Base-by-base conservation (phyloP, 306 rosid species). In the Fagus sylvatica region DNA sequence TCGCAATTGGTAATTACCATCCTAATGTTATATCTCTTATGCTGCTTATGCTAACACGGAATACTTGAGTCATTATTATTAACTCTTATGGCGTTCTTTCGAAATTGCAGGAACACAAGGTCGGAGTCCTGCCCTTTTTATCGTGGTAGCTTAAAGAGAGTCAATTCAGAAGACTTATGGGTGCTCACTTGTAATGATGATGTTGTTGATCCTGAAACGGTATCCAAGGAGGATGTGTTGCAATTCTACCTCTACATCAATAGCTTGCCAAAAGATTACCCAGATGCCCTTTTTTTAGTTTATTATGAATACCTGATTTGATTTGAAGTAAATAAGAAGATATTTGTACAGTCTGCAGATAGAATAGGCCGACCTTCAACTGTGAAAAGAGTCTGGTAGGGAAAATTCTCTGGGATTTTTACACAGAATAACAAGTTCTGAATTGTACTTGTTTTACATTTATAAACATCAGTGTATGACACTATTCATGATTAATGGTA, bases 91-190 rank as follows among this genome's bases (percentile, higher is more conserved):
- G 34, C 60, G 68, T 71, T 64, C 61, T 72, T 75, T 84, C 36
- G 37, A 34, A 72, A 51, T 69, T 72, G 39, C 88, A 95, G 99
- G 99, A 92, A 87, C 83, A 77, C 85, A 54, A 86, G 85, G 79
- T 95, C 99, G 0, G 89, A 89, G 82, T 93, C 98, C 4, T 95
- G 99, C 76, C 99, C 99, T 0, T 95, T 95, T 82, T 95, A 98
- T 70, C 98, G 98, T 0, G 98, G 98, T 28, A 89, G 89, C 82
- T 78, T 95, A 68, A 92, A 93, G 91, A 88, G 99, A 84, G 99
- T 95, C 48, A 91, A 91, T 78, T 95, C 98, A 0, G 93, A 95
- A 76, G 99, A 95, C 85, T 86, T 95, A 39, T 95, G 99, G 99
- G 99, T 95, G 68, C 90, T 95, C 49, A 93, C 99, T 1, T 84